Conservation (phyloP, 2,329 filamentous ascomycete genomes). For the Exutisphaerella laricina region DNA sequence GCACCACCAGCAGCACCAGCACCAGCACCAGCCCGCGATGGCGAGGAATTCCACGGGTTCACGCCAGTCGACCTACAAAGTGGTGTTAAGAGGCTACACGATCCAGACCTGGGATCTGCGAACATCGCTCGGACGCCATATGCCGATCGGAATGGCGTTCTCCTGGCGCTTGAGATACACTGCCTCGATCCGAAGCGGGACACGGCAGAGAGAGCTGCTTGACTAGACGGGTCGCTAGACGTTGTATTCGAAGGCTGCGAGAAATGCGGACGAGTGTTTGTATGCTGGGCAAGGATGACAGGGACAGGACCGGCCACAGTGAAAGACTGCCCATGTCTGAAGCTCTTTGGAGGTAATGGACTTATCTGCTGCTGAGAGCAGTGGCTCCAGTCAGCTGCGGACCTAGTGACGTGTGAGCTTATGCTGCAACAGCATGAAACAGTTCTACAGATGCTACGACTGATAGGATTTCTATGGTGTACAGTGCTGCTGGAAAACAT, state of each 20-base stretch:
- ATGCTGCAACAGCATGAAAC: no score
- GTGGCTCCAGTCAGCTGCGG: no score
- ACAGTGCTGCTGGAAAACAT: no score
- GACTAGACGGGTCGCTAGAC: conserved; percentile 14
- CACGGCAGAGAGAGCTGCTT: conserved; percentile 9
- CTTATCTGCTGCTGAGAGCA: conserved; percentile 15
- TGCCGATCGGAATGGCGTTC: conserved; percentile 23
- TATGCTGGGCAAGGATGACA: conserved; percentile 6
- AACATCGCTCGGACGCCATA: conserved; percentile 27
- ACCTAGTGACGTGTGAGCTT: no score
- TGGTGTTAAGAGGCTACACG: conserved; percentile 19
- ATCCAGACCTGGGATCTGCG: conserved; percentile 25
- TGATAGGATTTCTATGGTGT: no score
- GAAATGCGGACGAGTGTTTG: conserved; percentile 8
- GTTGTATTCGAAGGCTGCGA: conserved; percentile 13
- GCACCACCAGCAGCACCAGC: conserved; percentile 12
- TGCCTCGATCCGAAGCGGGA: conserved; percentile 20
- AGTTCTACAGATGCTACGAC: no score
- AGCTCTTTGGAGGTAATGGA: conserved; percentile 7
- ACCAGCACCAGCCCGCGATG: conserved; percentile 18
- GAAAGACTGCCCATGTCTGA: conserved; percentile 10
- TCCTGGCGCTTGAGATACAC: conserved; percentile 21
- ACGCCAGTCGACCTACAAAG: conserved; percentile 25
- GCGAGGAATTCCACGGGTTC: conserved; percentile 27
- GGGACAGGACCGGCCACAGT: conserved; percentile 6